These are phyloP conservation scores for Halenospora varia DNA, from an alignment of 495 filamentous ascomycete genomes.

Conservation along the genomic window DNA sequence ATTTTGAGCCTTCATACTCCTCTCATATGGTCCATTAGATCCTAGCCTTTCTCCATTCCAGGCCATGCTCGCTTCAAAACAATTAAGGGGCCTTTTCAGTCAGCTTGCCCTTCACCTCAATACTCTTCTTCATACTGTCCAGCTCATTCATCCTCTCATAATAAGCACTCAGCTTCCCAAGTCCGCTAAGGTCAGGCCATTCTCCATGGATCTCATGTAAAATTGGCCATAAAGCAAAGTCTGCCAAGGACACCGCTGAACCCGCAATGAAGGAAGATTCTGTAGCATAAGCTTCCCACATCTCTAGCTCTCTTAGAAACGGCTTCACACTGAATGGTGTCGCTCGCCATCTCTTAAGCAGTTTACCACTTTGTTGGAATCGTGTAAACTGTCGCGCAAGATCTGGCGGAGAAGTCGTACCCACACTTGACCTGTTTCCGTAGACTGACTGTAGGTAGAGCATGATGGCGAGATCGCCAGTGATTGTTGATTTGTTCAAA, in stretches of 20 bases:
- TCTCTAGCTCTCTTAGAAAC: slow-evolving; percentile 32
- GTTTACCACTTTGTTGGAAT: slow-evolving; percentile 34
- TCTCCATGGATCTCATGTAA: slow-evolving; percentile 51
- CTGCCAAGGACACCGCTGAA: slow-evolving; percentile 51
- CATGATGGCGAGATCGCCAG: slow-evolving; percentile 47
- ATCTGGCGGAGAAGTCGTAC: slow-evolving; percentile 28
- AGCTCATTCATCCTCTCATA: slow-evolving; percentile 2
- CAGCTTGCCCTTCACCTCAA: background rate
- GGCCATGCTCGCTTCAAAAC: too few species aligned
- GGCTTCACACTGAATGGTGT: slow-evolving; percentile 20
- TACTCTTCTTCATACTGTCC: slow-evolving; percentile 6
- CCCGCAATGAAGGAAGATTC: slow-evolving; percentile 56
- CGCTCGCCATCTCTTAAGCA: slow-evolving; percentile 34
- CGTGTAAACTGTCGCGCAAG: slow-evolving; percentile 33
- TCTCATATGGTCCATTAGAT: too few species aligned
- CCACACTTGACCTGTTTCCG: slow-evolving; percentile 14
- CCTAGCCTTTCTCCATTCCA: too few species aligned
- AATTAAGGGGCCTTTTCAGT: background rate
- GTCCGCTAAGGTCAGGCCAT: slow-evolving; percentile 14
- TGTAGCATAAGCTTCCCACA: slow-evolving; percentile 47
- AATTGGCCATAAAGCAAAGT: slow-evolving; percentile 71
- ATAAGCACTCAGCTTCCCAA: slow-evolving; percentile 10
- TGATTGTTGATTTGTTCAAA: slow-evolving; percentile 36
- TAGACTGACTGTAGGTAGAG: slow-evolving; percentile 52
- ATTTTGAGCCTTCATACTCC: too few species aligned